These are phyloP conservation scores for Zymoseptoria pseudotritici DNA, from an alignment of 2,329 filamentous ascomycete genomes.

Conservation along the genomic window DNA sequence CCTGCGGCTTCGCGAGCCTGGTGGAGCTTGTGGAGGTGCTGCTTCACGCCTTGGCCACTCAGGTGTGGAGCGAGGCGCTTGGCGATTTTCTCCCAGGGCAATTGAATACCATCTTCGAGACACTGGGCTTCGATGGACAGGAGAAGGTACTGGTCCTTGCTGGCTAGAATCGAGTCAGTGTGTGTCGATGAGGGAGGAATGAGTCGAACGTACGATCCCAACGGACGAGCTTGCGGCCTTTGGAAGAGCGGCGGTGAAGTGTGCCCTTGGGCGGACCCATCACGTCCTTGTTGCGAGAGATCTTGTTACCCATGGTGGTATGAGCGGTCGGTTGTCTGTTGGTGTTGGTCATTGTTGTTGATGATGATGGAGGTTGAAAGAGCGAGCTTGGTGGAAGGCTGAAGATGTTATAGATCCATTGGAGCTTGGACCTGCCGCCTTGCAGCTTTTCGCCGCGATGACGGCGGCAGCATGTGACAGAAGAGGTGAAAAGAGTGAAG, in stretches of 20 bases:
- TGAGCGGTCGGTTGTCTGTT: neutral
- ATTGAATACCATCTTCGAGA: constrained; percentile 3
- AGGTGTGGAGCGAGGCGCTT: constrained; percentile 4
- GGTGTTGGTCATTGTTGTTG: neutral
- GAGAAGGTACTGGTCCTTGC: constrained; percentile 20
- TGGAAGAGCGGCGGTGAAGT: neutral
- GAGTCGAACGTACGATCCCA: neutral
- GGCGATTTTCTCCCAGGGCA: constrained; percentile 18
- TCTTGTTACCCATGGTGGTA: neutral
- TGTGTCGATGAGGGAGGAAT: neutral
- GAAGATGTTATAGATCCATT: neutral
- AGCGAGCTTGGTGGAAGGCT: neutral
- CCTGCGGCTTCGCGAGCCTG: constrained; percentile 9
- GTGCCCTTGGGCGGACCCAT: neutral
- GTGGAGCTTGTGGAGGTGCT: constrained; percentile 23
- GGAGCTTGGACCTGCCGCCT: neutral
- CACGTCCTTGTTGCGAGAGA: neutral
- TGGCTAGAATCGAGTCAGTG: neutral
- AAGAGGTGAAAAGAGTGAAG: neutral
- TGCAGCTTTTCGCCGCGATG: neutral
- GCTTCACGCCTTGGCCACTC: constrained; percentile 18
- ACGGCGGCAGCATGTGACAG: neutral
- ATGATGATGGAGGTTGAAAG: neutral
- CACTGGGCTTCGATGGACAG: constrained; percentile 17
- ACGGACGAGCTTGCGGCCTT: neutral